Evolutionary conservation across 1,284 basidiomycete genomes (phyloP), one percentile per base, ranked within the genome.

Genomic region (Taiwanofungus camphoratus): DNA sequence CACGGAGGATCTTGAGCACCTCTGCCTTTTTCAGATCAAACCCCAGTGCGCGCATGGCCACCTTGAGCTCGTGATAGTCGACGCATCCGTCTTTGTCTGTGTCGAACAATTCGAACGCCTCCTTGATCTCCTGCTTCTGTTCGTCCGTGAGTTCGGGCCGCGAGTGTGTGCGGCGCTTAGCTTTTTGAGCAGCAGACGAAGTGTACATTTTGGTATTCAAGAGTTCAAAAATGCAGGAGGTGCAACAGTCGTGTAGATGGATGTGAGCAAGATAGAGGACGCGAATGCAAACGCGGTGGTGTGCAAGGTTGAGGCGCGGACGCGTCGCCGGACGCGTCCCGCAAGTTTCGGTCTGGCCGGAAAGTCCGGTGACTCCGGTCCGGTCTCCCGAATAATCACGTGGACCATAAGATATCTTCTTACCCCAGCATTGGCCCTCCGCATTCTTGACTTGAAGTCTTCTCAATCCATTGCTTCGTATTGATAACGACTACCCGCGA

Each of bases 1-100:
- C 95, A 34, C 92, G 74, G 47, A 99, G 71, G 36, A 99, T 75
- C 66, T 98, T 98, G 53, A 99, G 70, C 41, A 99, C 94, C 66
- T 99, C 96, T 0, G 92, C 90, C 70, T 99, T 99, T 71, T 98
- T 97, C 64, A 97, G 67, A 64, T 98, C 96, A 61, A 99, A 99
- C 1, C 96, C 96, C 36, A 99, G 71, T 3, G 96, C 96, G 36
- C 96, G 79, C 90, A 99, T 93, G 34, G 95, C 93, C 52, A 99
- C 96, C 64, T 98, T 98, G 57, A 99, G 77, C 66, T 99, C 96
- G 68, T 99, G 95, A 67, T 98, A 99, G 69, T 95, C 93, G 49
- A 96, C 76, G 41, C 77, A 83, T n/a, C 92, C 92, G 60, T 99
- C 95, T 73, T 97, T 97, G 76, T 99, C 95, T 24, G 92, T 92